Base-by-base conservation (phyloP, 352 stramenopile genomes). In the Phytophthora crassamura region DNA sequence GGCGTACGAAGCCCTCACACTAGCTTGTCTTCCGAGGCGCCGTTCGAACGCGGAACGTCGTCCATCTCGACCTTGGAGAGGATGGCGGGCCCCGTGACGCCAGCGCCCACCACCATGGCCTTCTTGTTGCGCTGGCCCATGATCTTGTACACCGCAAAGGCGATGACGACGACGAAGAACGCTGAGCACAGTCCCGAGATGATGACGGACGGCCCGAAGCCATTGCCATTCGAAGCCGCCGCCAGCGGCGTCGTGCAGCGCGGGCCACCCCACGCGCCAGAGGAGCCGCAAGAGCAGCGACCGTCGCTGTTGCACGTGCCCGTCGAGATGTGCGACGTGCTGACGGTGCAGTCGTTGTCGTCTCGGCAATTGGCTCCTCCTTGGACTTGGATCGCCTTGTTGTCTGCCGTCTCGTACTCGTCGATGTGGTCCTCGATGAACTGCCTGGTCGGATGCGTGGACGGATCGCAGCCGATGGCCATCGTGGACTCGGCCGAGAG, bases 381-480 rank as follows among this genome's bases (percentile, higher is more conserved):
- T 6, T 48, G 36, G 16, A 82, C 70, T 18, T 62, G 55, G n/a
- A 75, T 65, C 28, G 32, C 41, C 18, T 45, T 41, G 56, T 82
- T 82, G 11, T 78, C 40, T 0, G 15, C 12, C 20, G 63, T 52
- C 20, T 60, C 42, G 58, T 82, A 82, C 38, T 77, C 60, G 4
- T 74, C 62, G 22, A 80, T 64, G 40, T 82, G 57, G 22, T 61
- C 76, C 28, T 80, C 54, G 55, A 89, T 89, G 50, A 50, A 89
- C 35, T 84, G 49, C 35, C 75, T 77, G 2, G 80, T 85, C 15
- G 80, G 80, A 39, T 89, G 78, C 0, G 76, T 83, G 1, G 52
- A 50, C 0, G 80, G 78, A 54, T 89, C 76, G 43, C 80, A 89
- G 5, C 77, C 80, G 41, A 88, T 61, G 5, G 61, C 43, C 78